A percentile compares a stretch with the other conserved stretches of the same genome.
phyloP scores from a whole-genome alignment of 352 stramenopile species.

The Pilasporangium apinafurcum region DNA sequence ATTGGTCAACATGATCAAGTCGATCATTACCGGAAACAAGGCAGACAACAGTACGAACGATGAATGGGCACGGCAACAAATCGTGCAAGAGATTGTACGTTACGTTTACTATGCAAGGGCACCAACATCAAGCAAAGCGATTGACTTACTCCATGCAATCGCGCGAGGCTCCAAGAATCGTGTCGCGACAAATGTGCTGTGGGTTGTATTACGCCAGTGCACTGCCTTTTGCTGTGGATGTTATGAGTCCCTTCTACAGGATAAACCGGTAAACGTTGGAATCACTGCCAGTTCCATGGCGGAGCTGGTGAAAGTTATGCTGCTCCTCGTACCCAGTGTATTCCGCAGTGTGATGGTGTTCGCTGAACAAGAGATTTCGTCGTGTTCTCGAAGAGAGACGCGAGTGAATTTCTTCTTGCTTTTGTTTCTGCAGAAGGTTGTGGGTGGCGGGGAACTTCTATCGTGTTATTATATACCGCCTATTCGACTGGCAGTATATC shows the following conservation, averaged over 20 bases:
- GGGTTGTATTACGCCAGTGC: constrained; percentile 48
- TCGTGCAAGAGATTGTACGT: constrained; percentile 35
- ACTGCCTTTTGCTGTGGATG: constrained; percentile 54
- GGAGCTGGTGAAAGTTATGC: constrained; percentile 37
- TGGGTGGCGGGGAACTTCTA: not conserved
- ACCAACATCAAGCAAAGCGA: constrained; percentile 11
- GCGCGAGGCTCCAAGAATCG: constrained; percentile 6
- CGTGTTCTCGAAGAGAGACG: constrained; percentile 24
- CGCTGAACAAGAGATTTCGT: constrained; percentile 40
- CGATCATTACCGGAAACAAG: constrained; percentile 12
- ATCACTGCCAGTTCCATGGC: constrained; percentile 14
- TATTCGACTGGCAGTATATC: constrained; percentile 35
- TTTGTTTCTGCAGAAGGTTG: constrained; percentile 40
- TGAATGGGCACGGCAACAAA: constrained; percentile 35
- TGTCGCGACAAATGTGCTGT: constrained; percentile 19
- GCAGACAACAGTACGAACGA: constrained; percentile 1
- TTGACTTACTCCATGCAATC: constrained; percentile 28
- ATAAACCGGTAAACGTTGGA: not conserved
- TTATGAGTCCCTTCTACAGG: not conserved
- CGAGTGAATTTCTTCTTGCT: constrained; percentile 50
- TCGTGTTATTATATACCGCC: constrained; percentile 9
- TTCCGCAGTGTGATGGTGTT: constrained; percentile 25
- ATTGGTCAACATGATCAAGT: constrained; percentile 30
- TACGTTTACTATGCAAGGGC: constrained; percentile 25
- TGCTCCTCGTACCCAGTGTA: constrained; percentile 9